These are phyloP conservation scores for Helminthosporium solani DNA, from an alignment of 2,329 filamentous ascomycete species.

Conservation along the genomic window DNA sequence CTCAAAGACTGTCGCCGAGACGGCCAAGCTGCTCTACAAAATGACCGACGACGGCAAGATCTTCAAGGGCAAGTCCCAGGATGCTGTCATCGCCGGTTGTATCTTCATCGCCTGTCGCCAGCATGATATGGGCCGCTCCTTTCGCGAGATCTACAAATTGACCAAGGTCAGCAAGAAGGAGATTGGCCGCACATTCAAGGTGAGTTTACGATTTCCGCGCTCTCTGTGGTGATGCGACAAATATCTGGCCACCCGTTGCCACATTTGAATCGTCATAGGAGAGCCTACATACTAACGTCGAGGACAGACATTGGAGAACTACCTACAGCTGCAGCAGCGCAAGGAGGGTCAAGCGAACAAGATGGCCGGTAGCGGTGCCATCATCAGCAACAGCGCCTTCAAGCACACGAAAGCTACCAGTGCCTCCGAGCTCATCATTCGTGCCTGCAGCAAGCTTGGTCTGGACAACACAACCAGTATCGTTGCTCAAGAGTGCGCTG, in stretches of 20 bases:
- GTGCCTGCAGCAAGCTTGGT: slow-evolving; percentile 83
- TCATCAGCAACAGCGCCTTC: slow-evolving; percentile 59
- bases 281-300: too few species aligned
- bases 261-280: too few species aligned
- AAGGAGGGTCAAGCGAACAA: slow-evolving; percentile 26
- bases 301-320: slow-evolving; percentile 69
- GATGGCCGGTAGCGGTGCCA: slow-evolving; percentile 42
- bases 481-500: slow-evolving; percentile 75
- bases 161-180: slow-evolving; percentile 97
- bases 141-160: slow-evolving; percentile 89
- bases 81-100: slow-evolving; percentile 91
- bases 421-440: slow-evolving; percentile 80
- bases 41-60: slow-evolving; percentile 87
- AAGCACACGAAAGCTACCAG: slow-evolving; percentile 74
- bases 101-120: slow-evolving; percentile 98
- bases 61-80: slow-evolving; percentile 93
- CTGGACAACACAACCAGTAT: slow-evolving; percentile 75
- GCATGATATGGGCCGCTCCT: slow-evolving; percentile 81
- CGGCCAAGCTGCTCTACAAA: slow-evolving; percentile 94
- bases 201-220: not conserved
- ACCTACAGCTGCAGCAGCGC: slow-evolving; percentile 66
- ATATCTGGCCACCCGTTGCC: not conserved
- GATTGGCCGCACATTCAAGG: slow-evolving; percentile 92
- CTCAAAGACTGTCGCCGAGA: slow-evolving; percentile 77
- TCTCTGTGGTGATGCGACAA: not conserved